Percentiles rank a stretch among this genome's conserved stretches.
These are phyloP conservation scores for Croton setiger DNA, from an alignment of 441 rosid genomes.

Conservation along the genomic window DNA sequence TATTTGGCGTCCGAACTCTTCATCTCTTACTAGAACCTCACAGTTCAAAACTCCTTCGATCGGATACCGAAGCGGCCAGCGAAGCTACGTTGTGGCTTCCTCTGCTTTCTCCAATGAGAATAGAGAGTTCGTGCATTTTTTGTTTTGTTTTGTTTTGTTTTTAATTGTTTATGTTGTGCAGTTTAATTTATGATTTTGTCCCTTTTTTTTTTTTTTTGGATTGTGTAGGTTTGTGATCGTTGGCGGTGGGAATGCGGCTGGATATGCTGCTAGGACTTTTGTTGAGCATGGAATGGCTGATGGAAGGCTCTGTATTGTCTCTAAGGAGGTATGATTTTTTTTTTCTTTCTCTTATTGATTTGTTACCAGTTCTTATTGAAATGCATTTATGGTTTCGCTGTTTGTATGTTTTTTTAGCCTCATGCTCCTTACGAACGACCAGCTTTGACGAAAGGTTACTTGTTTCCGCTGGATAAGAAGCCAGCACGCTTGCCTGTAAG, in stretches of 20 bases:
- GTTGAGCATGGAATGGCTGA: conserved; percentile 91
- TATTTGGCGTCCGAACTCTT: conserved; percentile 46
- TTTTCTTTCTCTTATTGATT: neutral
- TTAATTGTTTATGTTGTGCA: neutral
- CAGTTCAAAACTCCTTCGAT: conserved; percentile 29
- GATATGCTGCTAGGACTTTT: conserved; percentile 88
- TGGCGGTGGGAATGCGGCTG: conserved; percentile 98
- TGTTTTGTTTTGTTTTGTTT: neutral
- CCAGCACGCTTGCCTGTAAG: conserved; percentile 92
- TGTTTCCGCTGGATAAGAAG: conserved; percentile 86
- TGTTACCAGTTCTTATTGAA: neutral
- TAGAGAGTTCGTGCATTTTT: conserved; percentile 59
- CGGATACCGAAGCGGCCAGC: conserved; percentile 27
- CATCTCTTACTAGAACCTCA: conserved; percentile 43
- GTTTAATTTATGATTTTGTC: conserved; percentile 9
- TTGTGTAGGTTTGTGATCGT: conserved; percentile 64
- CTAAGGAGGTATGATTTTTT: conserved; percentile 61
- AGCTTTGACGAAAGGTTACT: conserved; percentile 85
- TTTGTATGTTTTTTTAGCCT: conserved; percentile 40
- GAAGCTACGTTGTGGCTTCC: conserved; percentile 58
- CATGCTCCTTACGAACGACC: conserved; percentile 94
- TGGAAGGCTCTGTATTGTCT: conserved; percentile 81
- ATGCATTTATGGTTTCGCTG: conserved; percentile 10
- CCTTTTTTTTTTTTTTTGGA: neutral
- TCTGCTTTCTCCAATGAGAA: conserved; percentile 66